Evolutionary conservation across 805 yeast genomes (phyloP), one percentile per base, ranked within the genome.

Genomic region (Candida sanyiensis): DNA sequence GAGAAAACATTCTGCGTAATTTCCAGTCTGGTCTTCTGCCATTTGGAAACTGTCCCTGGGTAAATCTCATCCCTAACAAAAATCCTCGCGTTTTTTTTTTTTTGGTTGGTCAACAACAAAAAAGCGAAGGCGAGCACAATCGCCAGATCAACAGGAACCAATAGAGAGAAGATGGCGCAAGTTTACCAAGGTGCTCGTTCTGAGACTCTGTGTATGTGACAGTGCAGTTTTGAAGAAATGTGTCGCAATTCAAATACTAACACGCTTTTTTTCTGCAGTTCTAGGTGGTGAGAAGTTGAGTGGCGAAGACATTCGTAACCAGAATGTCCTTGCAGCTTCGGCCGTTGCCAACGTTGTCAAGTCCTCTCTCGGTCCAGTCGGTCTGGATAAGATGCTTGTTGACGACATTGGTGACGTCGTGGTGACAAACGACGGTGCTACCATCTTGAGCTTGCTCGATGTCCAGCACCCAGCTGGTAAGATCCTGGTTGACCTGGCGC

Each of bases 381-480:
- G 99, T 20, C 72, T 93, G 38, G 99, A 93, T 67, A 93, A 93
- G 68, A 93, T 93, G 96, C 73, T 93, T 34, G 99, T 93, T 28
- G 99, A 93, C 63, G 98, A 93, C 57, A 94, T 93, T 64, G 98
- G 98, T 47, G 98, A 94, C 64, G 97, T 93, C 33, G 89, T 96
- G 6, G 97, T 93, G 36, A 93, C 99, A 33, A 93, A 93, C 64
- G 99, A 93, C 63, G 99, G 99, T 49, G 98, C 99, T 43, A 93
- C 98, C 5, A 93, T 93, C 54, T 69, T 93, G 47, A 74, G 87
- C 8, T 65, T 94, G 38, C 69, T 93, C 48, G 98, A 93, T 59
- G 97, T 93, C 37, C 96, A 93, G 64, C 98, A 93, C 62, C 99
- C 99, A 25, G 98, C 98, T 1, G 98, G 97, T 13, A 90, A 88